Base-by-base conservation (phyloP, 768 basidiomycete species). In the Boletus coccyginus region DNA sequence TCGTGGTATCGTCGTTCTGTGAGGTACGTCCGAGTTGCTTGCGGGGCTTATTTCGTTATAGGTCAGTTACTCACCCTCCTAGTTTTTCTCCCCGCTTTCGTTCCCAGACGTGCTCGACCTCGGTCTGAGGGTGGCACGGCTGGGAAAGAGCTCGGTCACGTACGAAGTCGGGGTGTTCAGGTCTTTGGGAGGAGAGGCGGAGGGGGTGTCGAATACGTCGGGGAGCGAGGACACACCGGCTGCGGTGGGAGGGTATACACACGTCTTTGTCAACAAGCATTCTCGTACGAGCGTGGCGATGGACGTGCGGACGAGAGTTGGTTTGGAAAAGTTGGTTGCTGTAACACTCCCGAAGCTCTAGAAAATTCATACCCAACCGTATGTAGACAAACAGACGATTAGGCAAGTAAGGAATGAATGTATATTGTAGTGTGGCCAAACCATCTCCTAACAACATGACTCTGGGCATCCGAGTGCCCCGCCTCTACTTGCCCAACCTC, bases 131-230 rank as follows among this genome's bases (percentile, higher is more conserved):
- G 86, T 92, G 19, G 79, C 68, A 47, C 82, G 79, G 47, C 74
- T 93, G 0, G 90, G 91, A 17, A 84, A 66, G 36, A 90, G 87
- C 63, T 93, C 91, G 0, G 90, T 88, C 40, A 77, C 81, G 1
- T 93, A 93, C 64, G 90, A 92, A 63, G 79, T 93, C 2, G 91
- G 86, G 0, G 84, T 93, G 16, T 93, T 92, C 64, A 76, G 75
- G 46, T 74, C 58, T 14, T n/a, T 32, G 16, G 21, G 12, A 44
- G 32, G 16, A 36, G 36, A 21, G 13, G 13, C 7, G 38, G 36
- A 27, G 5, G 27, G 27, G 27, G 27, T 6, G 27, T 27, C 27
- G 27, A 6, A 6, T 27, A 27, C 67, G 57, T 9, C 54, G 33
- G 54, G 5, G 12, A 31, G 33, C 21, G 32, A 57, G 38, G 66